A percentile compares a stretch with the other conserved stretches of the same genome.
These are phyloP conservation scores for Phascolomyces articulosus DNA, from an alignment of 371 early-diverging fungal species.

Conservation along the genomic window DNA sequence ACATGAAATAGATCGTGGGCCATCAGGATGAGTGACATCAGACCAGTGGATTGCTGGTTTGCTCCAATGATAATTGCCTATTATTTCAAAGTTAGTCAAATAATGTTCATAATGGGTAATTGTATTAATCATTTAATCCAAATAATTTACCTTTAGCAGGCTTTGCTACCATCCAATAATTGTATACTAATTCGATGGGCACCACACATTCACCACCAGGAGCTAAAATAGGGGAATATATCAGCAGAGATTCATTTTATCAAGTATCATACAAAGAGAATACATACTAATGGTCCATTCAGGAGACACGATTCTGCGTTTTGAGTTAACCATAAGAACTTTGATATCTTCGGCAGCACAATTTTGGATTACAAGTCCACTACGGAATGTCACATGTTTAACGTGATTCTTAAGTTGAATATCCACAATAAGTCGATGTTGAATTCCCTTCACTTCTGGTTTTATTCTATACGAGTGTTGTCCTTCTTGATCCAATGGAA, in stretches of 20 bases:
- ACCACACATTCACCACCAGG: slow-evolving; percentile 64
- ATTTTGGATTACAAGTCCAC: slow-evolving; percentile 71
- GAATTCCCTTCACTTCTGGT: slow-evolving; percentile 63
- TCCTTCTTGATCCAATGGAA: slow-evolving; percentile 80
- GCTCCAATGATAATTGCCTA: slow-evolving; percentile 74
- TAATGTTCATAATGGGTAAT: background rate
- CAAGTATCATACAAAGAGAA: background rate
- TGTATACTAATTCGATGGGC: slow-evolving; percentile 69
- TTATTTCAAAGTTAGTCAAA: too few species aligned
- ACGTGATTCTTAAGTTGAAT: slow-evolving; percentile 72
- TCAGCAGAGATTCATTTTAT: too few species aligned
- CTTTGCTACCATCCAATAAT: slow-evolving; percentile 57
- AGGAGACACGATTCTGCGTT: slow-evolving; percentile 37
- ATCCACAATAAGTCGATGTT: slow-evolving; percentile 76
- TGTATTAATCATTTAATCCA: background rate
- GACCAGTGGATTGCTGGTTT: slow-evolving; percentile 67
- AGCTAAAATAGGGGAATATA: slow-evolving; percentile 13
- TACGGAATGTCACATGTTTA: slow-evolving; percentile 81
- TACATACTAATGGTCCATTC: slow-evolving; percentile 34
- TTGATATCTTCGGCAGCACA: slow-evolving; percentile 37
- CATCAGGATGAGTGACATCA: slow-evolving; percentile 51
- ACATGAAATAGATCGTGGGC: slow-evolving; percentile 35
- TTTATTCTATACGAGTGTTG: slow-evolving; percentile 60
- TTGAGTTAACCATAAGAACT: slow-evolving; percentile 52
- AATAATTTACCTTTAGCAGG: background rate